These are phyloP conservation scores for Marasmius tenuissimus DNA, from an alignment of 1,284 basidiomycete genomes.

Conservation along the genomic window DNA sequence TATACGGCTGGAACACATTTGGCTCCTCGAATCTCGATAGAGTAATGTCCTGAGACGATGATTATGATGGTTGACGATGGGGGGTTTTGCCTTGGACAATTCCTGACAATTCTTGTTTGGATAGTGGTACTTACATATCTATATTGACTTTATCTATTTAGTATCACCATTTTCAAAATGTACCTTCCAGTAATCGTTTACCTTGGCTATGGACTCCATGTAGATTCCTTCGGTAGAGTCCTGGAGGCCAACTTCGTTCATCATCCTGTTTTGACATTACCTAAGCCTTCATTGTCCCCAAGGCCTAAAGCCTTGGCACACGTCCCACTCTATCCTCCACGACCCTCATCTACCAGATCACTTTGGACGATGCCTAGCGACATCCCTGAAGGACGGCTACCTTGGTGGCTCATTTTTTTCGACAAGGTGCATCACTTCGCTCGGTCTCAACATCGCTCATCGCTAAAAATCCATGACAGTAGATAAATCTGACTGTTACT, in stretches of 20 bases:
- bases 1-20: constrained; percentile 38
- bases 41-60: constrained; percentile 27
- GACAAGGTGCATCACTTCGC: constrained; percentile 28
- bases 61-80: no score
- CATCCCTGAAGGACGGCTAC: not conserved
- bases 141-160: not conserved
- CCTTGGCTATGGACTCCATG: no score
- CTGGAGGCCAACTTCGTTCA: no score
- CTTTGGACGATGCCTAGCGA: not conserved
- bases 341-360: no score
- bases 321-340: no score
- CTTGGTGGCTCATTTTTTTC: constrained; percentile 30
- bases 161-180: no score
- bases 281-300: no score
- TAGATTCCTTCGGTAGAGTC: no score
- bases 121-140: not conserved
- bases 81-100: not conserved
- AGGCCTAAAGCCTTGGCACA: no score
- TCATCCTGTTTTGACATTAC: no score
- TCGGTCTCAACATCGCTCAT: not conserved
- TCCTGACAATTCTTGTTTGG: not conserved
- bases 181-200: no score
- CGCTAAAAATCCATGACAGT: not conserved
- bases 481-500: constrained; percentile 56
- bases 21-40: constrained; percentile 49